Percentiles rank a stretch among this genome's conserved stretches.
Conservation (phyloP, 1,284 basidiomycete genomes). For the Pyrrhoderma noxium region DNA sequence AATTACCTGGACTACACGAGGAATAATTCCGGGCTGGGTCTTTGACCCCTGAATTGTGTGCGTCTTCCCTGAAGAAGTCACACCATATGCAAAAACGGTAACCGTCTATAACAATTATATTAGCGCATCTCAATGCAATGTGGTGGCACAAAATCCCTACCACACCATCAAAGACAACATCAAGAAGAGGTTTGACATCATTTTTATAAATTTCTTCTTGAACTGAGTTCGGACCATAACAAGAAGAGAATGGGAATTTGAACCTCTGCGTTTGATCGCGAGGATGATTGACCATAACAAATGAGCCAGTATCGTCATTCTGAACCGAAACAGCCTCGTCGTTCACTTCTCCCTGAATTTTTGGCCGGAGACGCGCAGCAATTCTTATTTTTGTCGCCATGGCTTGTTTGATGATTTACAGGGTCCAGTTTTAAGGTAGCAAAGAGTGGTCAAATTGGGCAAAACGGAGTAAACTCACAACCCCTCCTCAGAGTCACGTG, state of each 20-base stretch:
- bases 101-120: constrained; percentile 44
- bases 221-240: constrained; percentile 55
- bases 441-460: not conserved
- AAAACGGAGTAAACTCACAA: not conserved
- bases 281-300: constrained; percentile 58
- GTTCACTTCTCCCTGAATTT: constrained; percentile 48
- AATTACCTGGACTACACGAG: constrained; percentile 60
- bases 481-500: too few relatives aligned
- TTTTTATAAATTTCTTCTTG: constrained; percentile 66
- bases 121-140: not conserved
- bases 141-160: constrained; percentile 29
- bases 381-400: constrained; percentile 23
- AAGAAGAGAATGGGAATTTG: constrained; percentile 69
- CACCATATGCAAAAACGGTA: constrained; percentile 76
- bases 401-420: not conserved
- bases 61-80: constrained; percentile 77
- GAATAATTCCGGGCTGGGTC: constrained; percentile 67
- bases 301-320: constrained; percentile 32
- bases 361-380: constrained; percentile 43
- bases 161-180: constrained; percentile 60
- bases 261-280: constrained; percentile 57
- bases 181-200: constrained; percentile 64
- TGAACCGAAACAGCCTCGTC: constrained; percentile 56
- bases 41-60: constrained; percentile 80
- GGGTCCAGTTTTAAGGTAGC: too few relatives aligned